These are phyloP conservation scores for Exophiala xenobiotica DNA, from an alignment of 2,329 filamentous ascomycete genomes.

Conservation along the genomic window DNA sequence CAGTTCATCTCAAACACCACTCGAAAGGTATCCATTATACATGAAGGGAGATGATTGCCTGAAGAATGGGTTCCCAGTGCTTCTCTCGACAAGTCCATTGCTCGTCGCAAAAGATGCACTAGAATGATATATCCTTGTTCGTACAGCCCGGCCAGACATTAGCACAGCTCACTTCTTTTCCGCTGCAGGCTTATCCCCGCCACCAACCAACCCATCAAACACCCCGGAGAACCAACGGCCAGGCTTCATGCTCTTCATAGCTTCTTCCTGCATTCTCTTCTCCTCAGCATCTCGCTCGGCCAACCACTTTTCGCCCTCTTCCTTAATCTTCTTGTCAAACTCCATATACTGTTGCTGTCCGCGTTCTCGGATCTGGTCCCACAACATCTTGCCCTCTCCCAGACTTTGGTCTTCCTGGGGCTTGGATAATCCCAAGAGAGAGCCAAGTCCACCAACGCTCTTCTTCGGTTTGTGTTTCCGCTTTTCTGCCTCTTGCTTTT, in stretches of 20 bases:
- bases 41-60: conserved; percentile 17
- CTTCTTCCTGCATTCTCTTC: conserved; percentile 86
- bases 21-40: conserved; percentile 1
- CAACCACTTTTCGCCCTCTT: conserved; percentile 93
- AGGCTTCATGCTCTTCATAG: conserved; percentile 87
- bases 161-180: conserved; percentile 20
- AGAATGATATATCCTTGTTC: conserved; percentile 6
- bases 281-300: conserved; percentile 87
- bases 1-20: conserved; percentile 5
- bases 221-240: conserved; percentile 59
- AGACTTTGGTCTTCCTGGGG: conserved; percentile 63
- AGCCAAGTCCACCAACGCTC: conserved; percentile 67
- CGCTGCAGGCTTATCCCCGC: conserved; percentile 35
- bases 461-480: conserved; percentile 60
- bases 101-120: background rate
- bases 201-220: conserved; percentile 53
- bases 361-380: conserved; percentile 88
- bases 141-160: conserved; percentile 5
- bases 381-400: conserved; percentile 92
- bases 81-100: background rate
- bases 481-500: conserved; percentile 62
- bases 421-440: conserved; percentile 72
- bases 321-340: conserved; percentile 84
- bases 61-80: background rate
- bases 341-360: conserved; percentile 87